Evolutionary conservation across 768 basidiomycete genomes (phyloP).

Genomic region (Phaeotremella skinneri): DNA sequence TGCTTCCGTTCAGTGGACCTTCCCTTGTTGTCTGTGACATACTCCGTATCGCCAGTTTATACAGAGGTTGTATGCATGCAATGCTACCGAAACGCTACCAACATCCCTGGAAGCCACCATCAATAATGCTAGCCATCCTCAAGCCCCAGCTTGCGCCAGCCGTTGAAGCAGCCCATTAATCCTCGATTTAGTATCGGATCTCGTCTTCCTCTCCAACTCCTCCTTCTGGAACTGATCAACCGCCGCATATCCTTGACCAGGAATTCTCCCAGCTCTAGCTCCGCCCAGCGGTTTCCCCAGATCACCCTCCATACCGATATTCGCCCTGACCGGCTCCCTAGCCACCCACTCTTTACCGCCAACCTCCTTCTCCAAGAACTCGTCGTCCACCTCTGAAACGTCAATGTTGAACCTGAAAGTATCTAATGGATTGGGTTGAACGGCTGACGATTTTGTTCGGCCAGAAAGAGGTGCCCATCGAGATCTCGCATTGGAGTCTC

Average conservation of each 20-base stretch:
- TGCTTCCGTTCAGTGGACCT: background rate
- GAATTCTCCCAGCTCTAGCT: slow-evolving; percentile 7
- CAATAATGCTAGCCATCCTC: no score
- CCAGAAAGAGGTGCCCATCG: slow-evolving; percentile 1
- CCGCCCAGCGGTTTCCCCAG: slow-evolving; percentile 7
- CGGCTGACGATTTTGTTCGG: slow-evolving; percentile 7
- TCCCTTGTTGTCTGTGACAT: background rate
- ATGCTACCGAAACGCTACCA: background rate
- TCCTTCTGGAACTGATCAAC: background rate
- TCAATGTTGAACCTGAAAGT: slow-evolving; percentile 22
- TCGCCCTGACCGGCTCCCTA: background rate
- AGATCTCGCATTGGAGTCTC: background rate
- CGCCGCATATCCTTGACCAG: slow-evolving; percentile 6
- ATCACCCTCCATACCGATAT: background rate
- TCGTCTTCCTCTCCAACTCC: background rate
- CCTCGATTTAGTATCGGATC: slow-evolving; percentile 3
- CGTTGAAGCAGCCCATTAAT: background rate
- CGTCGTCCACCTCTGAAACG: background rate
- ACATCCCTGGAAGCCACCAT: no score
- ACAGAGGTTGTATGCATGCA: background rate
- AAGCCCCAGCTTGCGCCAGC: background rate
- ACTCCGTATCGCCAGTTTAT: background rate
- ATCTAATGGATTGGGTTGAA: slow-evolving; percentile 15
- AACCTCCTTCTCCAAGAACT: background rate
- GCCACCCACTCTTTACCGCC: slow-evolving; percentile 21